phyloP scores from a whole-genome alignment of 2,329 filamentous ascomycete genomes.

The Hymenoscyphus salicellus region DNA sequence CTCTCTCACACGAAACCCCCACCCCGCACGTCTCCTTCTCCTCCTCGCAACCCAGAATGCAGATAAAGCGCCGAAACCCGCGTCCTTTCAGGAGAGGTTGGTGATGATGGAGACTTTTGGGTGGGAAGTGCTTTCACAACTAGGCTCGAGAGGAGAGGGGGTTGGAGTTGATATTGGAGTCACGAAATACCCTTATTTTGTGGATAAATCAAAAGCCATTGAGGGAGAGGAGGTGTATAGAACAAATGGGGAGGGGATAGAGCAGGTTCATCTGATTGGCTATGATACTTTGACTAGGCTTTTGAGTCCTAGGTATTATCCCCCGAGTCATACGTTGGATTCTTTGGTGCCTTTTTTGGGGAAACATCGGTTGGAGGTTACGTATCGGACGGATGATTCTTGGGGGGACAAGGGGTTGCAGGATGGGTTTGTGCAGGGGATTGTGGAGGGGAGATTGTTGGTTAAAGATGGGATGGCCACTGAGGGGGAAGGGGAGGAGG shows the following conservation, averaged over 20 bases:
- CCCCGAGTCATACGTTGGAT: slow-evolving; percentile 46
- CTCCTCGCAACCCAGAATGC: slow-evolving; percentile 63
- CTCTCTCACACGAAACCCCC: slow-evolving; percentile 35
- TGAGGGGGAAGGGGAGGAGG: background rate
- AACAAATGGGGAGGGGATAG: slow-evolving; percentile 26
- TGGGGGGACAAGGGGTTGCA: slow-evolving; percentile 59
- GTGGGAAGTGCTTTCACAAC: slow-evolving; percentile 46
- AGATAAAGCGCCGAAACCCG: slow-evolving; percentile 65
- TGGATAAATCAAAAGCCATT: slow-evolving; percentile 65
- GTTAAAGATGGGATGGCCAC: slow-evolving; percentile 45
- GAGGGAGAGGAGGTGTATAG: slow-evolving; percentile 44
- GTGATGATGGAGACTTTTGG: slow-evolving; percentile 71
- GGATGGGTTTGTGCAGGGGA: slow-evolving; percentile 48
- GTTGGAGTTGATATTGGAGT: slow-evolving; percentile 59
- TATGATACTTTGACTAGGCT: slow-evolving; percentile 75
- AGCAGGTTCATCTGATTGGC: slow-evolving; percentile 68
- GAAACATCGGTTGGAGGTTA: slow-evolving; percentile 60
- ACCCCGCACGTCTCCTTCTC: slow-evolving; percentile 47
- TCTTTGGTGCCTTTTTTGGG: slow-evolving; percentile 63
- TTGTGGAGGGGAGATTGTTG: slow-evolving; percentile 50
- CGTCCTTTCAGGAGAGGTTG: slow-evolving; percentile 63
- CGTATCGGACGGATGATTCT: slow-evolving; percentile 57
- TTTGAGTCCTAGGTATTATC: slow-evolving; percentile 70
- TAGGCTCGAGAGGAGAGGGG: background rate
- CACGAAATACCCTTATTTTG: slow-evolving; percentile 70